phyloP scores from a whole-genome alignment of 352 stramenopile genomes.

The Pythium rishiriense region DNA sequence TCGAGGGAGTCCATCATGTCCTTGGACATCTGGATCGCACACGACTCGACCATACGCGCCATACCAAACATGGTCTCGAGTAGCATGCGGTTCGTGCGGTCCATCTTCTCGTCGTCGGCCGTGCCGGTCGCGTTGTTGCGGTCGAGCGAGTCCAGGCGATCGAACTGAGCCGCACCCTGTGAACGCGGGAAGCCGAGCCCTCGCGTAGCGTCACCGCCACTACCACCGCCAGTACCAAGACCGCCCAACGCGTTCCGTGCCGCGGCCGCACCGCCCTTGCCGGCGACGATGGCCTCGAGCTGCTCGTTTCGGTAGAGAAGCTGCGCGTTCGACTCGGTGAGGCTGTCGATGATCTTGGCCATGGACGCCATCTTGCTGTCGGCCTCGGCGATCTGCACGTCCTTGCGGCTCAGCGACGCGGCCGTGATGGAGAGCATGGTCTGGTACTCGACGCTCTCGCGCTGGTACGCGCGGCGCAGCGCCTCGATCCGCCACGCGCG shows the following conservation, averaged over 20 bases:
- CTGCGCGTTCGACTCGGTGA: conserved; percentile 76
- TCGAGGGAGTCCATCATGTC: conserved; percentile 83
- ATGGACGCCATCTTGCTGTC: conserved; percentile 72
- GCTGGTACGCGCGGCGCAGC: conserved; percentile 65
- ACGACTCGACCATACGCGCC: conserved; percentile 83
- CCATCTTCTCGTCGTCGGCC: conserved; percentile 53
- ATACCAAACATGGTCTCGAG: conserved; percentile 83
- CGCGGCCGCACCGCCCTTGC: conserved; percentile 14
- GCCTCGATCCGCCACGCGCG: conserved; percentile 74
- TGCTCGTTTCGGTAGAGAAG: conserved; percentile 63
- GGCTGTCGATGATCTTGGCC: conserved; percentile 74
- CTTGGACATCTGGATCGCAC: conserved; percentile 82
- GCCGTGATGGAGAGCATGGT: conserved; percentile 80
- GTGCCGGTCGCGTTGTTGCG: neutral
- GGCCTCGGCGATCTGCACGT: conserved; percentile 62
- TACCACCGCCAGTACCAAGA: neutral
- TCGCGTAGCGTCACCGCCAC: neutral
- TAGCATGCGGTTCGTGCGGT: conserved; percentile 74
- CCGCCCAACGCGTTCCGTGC: neutral
- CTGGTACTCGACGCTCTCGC: conserved; percentile 78
- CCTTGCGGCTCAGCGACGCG: conserved; percentile 73
- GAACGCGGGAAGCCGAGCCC: conserved; percentile 16
- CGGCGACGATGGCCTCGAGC: conserved; percentile 51
- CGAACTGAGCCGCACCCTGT: neutral
- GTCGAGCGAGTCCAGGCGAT: conserved; percentile 25